Conservation (phyloP, 2,329 filamentous ascomycete species). For the Arthrobotrys sphaeroides region DNA sequence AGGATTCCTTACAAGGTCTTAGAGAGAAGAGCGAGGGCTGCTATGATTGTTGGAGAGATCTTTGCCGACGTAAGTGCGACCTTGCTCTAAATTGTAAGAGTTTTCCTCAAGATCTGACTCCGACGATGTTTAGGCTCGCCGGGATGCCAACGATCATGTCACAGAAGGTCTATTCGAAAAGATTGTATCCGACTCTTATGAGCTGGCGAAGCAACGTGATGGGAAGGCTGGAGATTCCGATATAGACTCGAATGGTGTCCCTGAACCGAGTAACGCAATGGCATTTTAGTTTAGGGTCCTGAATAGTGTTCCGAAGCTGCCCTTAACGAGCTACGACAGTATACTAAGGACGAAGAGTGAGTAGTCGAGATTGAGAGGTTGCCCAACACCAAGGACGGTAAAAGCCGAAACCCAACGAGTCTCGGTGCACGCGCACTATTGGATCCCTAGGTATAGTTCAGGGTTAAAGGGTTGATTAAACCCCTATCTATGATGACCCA, state of each 20-base stretch:
- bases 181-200: conserved; percentile 38
- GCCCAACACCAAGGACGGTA: too few relatives aligned
- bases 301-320: too few relatives aligned
- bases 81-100: not conserved
- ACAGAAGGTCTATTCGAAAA: conserved; percentile 38
- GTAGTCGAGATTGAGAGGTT: not conserved
- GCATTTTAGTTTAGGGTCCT: not conserved
- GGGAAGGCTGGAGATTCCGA: not conserved
- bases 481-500: too few relatives aligned
- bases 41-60: conserved; percentile 27
- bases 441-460: too few relatives aligned
- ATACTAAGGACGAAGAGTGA: too few relatives aligned
- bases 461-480: too few relatives aligned
- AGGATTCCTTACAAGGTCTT: not conserved
- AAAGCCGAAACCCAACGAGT: too few relatives aligned
- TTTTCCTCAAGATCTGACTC: not conserved
- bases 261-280: not conserved
- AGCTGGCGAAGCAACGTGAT: conserved; percentile 21
- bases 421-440: too few relatives aligned
- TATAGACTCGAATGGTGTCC: not conserved
- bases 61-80: conserved; percentile 13
- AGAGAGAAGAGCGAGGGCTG: conserved; percentile 11
- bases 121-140: conserved; percentile 1
- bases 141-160: conserved; percentile 31
- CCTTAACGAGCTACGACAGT: too few relatives aligned